Conservation (phyloP, 495 filamentous ascomycete species). For the Parachaetomium inaequale region DNA sequence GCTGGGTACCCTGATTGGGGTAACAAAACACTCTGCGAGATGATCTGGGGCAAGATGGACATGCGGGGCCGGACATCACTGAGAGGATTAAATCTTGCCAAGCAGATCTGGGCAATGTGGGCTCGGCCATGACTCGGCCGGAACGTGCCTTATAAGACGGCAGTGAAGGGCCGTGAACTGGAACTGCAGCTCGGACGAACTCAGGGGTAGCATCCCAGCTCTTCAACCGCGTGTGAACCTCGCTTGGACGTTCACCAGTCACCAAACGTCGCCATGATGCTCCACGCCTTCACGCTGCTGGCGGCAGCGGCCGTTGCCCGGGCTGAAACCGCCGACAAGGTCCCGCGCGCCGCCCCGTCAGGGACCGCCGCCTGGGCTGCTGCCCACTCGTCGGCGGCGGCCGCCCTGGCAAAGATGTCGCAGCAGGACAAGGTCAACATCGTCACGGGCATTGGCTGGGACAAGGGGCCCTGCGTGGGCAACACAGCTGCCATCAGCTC, state of each 20-base stretch:
- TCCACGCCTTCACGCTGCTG: constrained; percentile 13
- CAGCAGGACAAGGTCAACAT: constrained; percentile 59
- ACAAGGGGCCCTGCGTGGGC: constrained; percentile 63
- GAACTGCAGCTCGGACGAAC: background rate
- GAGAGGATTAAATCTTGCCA: background rate
- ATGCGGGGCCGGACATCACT: background rate
- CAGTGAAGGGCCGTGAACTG: background rate
- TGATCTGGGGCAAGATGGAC: background rate
- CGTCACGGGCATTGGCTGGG: constrained; percentile 62
- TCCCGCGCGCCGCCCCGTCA: constrained; percentile 13
- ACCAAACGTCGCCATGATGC: background rate
- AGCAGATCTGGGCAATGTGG: background rate
- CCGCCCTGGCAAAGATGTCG: constrained; percentile 53
- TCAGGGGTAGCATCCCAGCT: background rate
- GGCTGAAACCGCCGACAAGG: constrained; percentile 15
- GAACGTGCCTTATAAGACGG: background rate
- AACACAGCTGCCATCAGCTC: constrained; percentile 54
- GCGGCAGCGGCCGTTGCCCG: constrained; percentile 11
- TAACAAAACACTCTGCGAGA: background rate
- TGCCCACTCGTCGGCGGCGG: constrained; percentile 55
- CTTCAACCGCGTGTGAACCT: background rate
- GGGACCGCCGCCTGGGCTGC: constrained; percentile 43
- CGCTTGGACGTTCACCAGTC: background rate
- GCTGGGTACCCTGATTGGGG: background rate
- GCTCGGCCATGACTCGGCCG: background rate